Percentiles rank a stretch among this genome's conserved stretches.
phyloP scores from a whole-genome alignment of 2,329 filamentous ascomycete genomes.

The Camillea tinctor region DNA sequence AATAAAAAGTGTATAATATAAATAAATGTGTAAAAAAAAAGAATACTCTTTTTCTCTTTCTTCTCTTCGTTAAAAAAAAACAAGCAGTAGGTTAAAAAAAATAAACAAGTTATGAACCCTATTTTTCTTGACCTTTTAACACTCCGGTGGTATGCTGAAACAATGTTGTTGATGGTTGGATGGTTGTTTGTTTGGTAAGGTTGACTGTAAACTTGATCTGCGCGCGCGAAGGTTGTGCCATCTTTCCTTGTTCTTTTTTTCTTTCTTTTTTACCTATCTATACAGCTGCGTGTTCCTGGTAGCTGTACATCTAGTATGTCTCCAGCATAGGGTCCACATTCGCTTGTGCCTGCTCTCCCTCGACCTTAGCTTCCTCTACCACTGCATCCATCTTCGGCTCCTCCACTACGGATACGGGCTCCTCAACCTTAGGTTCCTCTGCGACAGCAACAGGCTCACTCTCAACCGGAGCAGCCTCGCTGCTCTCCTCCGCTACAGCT shows the following conservation, averaged over 20 bases:
- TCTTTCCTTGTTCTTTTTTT: background rate
- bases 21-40: too few relatives aligned
- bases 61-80: constrained; percentile 7
- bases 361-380: background rate
- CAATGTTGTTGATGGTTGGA: background rate
- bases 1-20: too few relatives aligned
- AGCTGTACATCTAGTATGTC: background rate
- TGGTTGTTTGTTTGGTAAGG: background rate
- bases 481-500: background rate
- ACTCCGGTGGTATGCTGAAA: background rate
- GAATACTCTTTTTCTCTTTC: too few relatives aligned
- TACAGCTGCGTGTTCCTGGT: background rate
- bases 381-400: constrained; percentile 2
- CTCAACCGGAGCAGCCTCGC: constrained; percentile 5
- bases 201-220: background rate
- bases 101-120: too few relatives aligned
- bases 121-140: too few relatives aligned
- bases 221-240: background rate
- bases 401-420: constrained; percentile 3
- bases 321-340: background rate
- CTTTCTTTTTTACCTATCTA: background rate
- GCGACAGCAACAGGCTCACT: constrained; percentile 3
- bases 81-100: too few relatives aligned
- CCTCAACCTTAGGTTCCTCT: constrained; percentile 7
- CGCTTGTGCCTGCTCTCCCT: background rate